Conservation (phyloP, 1,284 basidiomycete species). For the Ustilago sp. region DNA sequence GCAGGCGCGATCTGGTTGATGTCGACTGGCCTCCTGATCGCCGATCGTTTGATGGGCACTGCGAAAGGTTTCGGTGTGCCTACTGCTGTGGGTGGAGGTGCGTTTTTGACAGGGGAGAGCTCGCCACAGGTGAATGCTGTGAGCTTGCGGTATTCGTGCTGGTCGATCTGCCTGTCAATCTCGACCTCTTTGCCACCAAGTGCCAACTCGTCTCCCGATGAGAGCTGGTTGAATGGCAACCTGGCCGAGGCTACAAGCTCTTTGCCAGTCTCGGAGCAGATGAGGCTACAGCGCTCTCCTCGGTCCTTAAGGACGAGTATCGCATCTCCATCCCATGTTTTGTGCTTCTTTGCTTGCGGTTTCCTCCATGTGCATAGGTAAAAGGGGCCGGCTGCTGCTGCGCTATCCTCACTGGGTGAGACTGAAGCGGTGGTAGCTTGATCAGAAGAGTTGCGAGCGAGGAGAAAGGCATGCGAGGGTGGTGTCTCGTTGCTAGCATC, state of each 20-base stretch:
- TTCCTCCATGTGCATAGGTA: constrained; percentile 73
- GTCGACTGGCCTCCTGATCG: constrained; percentile 41
- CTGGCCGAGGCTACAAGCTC: constrained; percentile 42
- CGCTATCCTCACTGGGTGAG: background rate
- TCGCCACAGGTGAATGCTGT: constrained; percentile 40
- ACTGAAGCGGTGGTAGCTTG: constrained; percentile 1
- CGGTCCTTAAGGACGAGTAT: constrained; percentile 60
- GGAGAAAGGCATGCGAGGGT: constrained; percentile 31
- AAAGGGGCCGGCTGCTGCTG: constrained; percentile 49
- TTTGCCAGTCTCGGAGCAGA: constrained; percentile 57
- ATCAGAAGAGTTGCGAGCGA: constrained; percentile 27
- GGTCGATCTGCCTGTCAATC: constrained; percentile 40
- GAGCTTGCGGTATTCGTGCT: constrained; percentile 31
- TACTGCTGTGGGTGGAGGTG: constrained; percentile 34
- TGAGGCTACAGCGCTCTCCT: constrained; percentile 51
- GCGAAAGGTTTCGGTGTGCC: constrained; percentile 38
- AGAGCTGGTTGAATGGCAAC: constrained; percentile 39
- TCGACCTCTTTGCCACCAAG: constrained; percentile 60
- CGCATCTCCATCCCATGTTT: constrained; percentile 81
- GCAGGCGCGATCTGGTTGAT: constrained; percentile 41
- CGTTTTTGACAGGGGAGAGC: constrained; percentile 31
- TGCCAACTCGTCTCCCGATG: constrained; percentile 52
- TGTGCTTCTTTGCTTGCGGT: constrained; percentile 82
- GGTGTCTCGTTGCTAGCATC: constrained; percentile 19
- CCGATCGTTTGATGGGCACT: constrained; percentile 30